A percentile compares a stretch with the other conserved stretches of the same genome.
Evolutionary conservation across 306 rosid species (phyloP).

Genomic region (Cyamopsis tetragonoloba): DNA sequence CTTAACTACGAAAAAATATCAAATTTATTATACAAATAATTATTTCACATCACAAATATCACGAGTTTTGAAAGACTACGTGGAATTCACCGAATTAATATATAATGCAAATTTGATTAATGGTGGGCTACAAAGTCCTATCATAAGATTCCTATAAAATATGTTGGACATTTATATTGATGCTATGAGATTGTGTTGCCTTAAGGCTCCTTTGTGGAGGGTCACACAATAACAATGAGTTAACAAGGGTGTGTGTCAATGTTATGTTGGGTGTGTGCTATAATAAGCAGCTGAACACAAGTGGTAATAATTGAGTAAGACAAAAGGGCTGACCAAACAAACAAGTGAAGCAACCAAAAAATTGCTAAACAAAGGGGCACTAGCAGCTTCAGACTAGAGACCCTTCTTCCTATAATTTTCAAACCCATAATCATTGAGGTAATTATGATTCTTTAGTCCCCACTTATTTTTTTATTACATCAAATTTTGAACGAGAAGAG

Average conservation of each 20-base stretch:
- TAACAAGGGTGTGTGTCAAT: constrained; percentile 28
- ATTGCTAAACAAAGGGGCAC: constrained; percentile 27
- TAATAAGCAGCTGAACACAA: not conserved
- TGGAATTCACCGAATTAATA: too few species aligned
- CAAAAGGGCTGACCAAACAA: constrained; percentile 20
- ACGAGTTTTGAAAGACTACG: too few species aligned
- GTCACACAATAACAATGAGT: constrained; percentile 5
- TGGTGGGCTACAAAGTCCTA: constrained; percentile 3
- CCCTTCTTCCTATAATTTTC: constrained; percentile 45
- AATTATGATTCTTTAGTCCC: constrained; percentile 50
- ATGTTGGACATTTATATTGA: constrained; percentile 7
- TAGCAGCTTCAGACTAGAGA: constrained; percentile 22
- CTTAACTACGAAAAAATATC: too few species aligned
- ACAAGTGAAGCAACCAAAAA: constrained; percentile 19
- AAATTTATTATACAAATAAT: too few species aligned
- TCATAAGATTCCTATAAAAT: constrained; percentile 21
- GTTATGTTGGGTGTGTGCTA: constrained; percentile 30
- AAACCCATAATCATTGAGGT: constrained; percentile 53
- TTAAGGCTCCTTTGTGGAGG: constrained; percentile 28
- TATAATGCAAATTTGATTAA: constrained; percentile 20
- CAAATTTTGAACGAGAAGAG: too few species aligned
- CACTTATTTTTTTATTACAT: too few species aligned
- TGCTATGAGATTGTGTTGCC: constrained; percentile 12
- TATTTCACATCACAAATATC: too few species aligned
- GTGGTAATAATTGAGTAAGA: constrained; percentile 17